Percentiles rank a stretch among this genome's conserved stretches.
These are phyloP conservation scores for Uronychia binucleata DNA, from an alignment of 73 alveolate species.

Conservation along the genomic window DNA sequence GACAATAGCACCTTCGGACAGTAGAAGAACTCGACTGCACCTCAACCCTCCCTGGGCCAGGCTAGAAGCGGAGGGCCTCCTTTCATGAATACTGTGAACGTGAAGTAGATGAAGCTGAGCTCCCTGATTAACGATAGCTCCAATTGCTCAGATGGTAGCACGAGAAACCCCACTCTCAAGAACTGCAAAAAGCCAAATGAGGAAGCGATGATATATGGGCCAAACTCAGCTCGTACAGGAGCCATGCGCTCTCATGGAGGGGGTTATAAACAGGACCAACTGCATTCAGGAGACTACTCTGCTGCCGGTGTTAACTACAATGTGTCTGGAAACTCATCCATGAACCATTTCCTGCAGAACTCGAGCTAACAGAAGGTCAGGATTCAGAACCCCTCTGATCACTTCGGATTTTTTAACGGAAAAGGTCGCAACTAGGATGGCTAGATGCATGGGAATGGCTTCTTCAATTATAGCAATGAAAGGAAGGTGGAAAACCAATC, in stretches of 20 bases:
- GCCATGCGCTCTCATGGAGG: too few species aligned
- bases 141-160: too few species aligned
- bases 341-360: too few species aligned
- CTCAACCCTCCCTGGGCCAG: background rate
- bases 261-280: background rate
- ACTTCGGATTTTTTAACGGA: background rate
- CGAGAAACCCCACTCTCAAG: too few species aligned
- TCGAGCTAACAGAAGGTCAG: too few species aligned
- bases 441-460: background rate
- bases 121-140: too few species aligned
- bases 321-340: too few species aligned
- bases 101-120: background rate
- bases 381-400: background rate
- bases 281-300: too few species aligned
- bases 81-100: background rate
- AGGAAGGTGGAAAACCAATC: background rate
- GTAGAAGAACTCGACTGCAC: background rate
- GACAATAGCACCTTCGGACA: background rate
- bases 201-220: background rate
- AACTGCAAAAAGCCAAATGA: background rate
- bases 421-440: background rate
- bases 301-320: too few species aligned
- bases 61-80: background rate
- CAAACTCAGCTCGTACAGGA: background rate
- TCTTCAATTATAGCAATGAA: background rate